Conservation (phyloP, 1,139 yeast species). For the Meyerozyma smithsonii region DNA sequence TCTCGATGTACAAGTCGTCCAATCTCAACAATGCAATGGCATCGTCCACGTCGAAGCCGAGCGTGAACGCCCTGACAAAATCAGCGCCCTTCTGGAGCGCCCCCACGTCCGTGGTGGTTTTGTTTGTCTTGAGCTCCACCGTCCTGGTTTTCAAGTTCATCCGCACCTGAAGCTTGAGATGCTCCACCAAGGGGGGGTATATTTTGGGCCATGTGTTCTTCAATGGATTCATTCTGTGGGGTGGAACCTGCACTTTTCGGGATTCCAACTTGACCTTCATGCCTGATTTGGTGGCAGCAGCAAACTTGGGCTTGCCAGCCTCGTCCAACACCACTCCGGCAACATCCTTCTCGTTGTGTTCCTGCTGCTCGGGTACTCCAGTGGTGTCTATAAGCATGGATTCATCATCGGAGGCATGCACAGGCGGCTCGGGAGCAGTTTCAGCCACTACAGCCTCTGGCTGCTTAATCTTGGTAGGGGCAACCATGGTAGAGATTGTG, state of each 20-base stretch:
- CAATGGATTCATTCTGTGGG: slow-evolving; percentile 93
- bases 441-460: slow-evolving; percentile 9
- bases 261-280: slow-evolving; percentile 74
- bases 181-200: slow-evolving; percentile 94
- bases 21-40: slow-evolving; percentile 90
- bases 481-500: slow-evolving; percentile 46
- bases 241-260: slow-evolving; percentile 90
- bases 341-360: slow-evolving; percentile 26
- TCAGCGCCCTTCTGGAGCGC: slow-evolving; percentile 98
- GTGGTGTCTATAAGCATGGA: slow-evolving; percentile 69
- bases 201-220: slow-evolving; percentile 88
- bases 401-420: slow-evolving; percentile 36
- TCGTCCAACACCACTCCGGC: slow-evolving; percentile 72
- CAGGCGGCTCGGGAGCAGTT: slow-evolving; percentile 7
- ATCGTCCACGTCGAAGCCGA: slow-evolving; percentile 96
- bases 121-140: slow-evolving; percentile 79
- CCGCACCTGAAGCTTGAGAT: slow-evolving; percentile 88
- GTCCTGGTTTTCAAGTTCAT: slow-evolving; percentile 86
- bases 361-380: slow-evolving; percentile 27
- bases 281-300: slow-evolving; percentile 64
- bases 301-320: slow-evolving; percentile 84
- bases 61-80: slow-evolving; percentile 87
- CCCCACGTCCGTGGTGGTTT: slow-evolving; percentile 81
- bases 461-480: slow-evolving; percentile 52
- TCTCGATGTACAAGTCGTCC: slow-evolving; percentile 94